These are phyloP conservation scores for Punica granatum DNA, from an alignment of 345 rosid genomes.

Conservation along the genomic window DNA sequence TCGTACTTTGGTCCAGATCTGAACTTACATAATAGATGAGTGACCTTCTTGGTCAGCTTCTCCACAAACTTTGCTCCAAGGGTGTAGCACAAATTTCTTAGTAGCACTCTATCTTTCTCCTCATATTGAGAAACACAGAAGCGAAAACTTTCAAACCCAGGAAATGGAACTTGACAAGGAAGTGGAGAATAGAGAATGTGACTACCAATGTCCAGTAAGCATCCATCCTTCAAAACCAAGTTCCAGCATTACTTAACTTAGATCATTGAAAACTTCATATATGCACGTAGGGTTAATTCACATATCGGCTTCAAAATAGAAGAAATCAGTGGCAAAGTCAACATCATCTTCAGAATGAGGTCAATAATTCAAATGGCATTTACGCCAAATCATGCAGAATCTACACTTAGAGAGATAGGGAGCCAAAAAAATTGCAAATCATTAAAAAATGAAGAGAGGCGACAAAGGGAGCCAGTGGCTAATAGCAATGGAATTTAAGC, in stretches of 20 bases:
- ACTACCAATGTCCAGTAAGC: slow-evolving; percentile 66
- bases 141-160: slow-evolving; percentile 64
- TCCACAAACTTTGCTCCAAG: slow-evolving; percentile 70
- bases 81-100: slow-evolving; percentile 70
- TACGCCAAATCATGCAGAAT: not conserved
- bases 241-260: not conserved
- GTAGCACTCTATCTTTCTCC: slow-evolving; percentile 61
- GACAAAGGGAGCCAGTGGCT: not conserved
- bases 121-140: slow-evolving; percentile 81
- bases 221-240: slow-evolving; percentile 59
- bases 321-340: not conserved
- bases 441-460: not conserved
- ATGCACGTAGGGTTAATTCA: slow-evolving; percentile 2
- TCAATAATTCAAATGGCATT: not conserved
- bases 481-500: not conserved
- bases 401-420: not conserved
- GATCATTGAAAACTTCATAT: not conserved
- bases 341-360: not conserved
- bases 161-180: slow-evolving; percentile 75
- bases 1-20: slow-evolving; percentile 67
- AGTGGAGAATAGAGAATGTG: slow-evolving; percentile 92
- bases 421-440: not conserved
- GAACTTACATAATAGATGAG: slow-evolving; percentile 81
- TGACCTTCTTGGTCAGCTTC: slow-evolving; percentile 64
- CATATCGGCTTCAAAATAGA: not conserved